Conservation (phyloP, 345 rosid genomes). For the Garcia nutans region DNA sequence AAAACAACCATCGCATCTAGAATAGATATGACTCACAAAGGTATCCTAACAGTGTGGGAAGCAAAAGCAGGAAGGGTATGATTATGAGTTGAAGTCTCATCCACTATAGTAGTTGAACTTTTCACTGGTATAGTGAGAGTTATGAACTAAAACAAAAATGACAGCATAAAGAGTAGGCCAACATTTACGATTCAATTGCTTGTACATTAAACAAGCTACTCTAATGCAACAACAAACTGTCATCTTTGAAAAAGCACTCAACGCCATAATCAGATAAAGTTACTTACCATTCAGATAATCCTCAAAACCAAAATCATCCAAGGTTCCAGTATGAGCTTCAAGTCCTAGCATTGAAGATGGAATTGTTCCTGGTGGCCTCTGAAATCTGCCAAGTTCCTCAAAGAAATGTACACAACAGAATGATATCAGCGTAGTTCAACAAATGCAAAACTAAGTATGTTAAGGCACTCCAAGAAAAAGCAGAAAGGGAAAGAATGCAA, state of each 20-base stretch:
- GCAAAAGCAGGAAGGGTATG: too few relatives aligned
- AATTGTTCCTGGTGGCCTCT: slow-evolving; percentile 84
- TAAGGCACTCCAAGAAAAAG: not conserved
- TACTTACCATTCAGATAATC: slow-evolving; percentile 84
- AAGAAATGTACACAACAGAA: not conserved
- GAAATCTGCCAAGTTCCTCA: slow-evolving; percentile 58
- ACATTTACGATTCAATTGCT: not conserved
- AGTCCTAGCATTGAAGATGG: slow-evolving; percentile 94
- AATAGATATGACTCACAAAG: too few relatives aligned
- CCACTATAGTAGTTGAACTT: too few relatives aligned
- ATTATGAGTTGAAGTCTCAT: too few relatives aligned
- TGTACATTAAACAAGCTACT: not conserved
- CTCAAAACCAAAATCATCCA: slow-evolving; percentile 87
- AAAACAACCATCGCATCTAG: too few relatives aligned
- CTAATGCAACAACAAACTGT: not conserved
- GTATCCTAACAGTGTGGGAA: too few relatives aligned
- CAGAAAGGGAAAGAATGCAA: not conserved
- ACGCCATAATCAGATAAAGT: not conserved
- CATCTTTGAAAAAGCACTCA: not conserved
- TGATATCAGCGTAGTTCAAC: slow-evolving; percentile 1
- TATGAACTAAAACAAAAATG: too few relatives aligned
- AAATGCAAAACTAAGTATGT: not conserved
- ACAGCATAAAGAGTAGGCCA: too few relatives aligned
- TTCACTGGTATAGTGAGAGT: too few relatives aligned
- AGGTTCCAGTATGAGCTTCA: slow-evolving; percentile 73